Evolutionary conservation across 2,329 filamentous ascomycete genomes (phyloP).

Genomic region (Cercospora sp.): DNA sequence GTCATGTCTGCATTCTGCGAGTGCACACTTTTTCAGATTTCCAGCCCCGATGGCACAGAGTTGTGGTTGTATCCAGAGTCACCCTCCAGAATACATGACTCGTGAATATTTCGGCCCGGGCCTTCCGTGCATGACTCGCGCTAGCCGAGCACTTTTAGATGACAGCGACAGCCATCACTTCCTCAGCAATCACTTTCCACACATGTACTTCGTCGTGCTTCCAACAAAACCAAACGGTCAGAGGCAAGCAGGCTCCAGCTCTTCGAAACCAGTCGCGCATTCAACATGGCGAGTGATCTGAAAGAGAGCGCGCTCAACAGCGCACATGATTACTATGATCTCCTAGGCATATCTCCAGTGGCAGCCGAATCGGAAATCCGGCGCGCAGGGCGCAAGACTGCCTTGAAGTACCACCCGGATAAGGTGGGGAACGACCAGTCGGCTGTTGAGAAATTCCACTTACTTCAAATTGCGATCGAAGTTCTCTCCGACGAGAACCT

Average conservation of each 20-base stretch:
- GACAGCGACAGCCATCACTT: not conserved
- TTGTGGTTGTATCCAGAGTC: not conserved
- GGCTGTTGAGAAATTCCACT: slow-evolving; percentile 79
- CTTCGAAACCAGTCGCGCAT: not conserved
- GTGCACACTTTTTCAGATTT: not conserved
- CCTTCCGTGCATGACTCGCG: not conserved
- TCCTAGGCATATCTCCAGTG: slow-evolving; percentile 67
- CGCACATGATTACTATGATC: slow-evolving; percentile 69
- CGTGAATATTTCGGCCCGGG: not conserved
- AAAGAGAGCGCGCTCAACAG: slow-evolving; percentile 44
- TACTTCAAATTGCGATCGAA: slow-evolving; percentile 82
- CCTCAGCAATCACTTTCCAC: not conserved
- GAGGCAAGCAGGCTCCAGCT: not conserved
- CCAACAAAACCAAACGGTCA: not conserved
- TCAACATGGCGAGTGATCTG: slow-evolving; percentile 43
- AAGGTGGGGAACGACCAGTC: slow-evolving; percentile 65
- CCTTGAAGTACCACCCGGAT: slow-evolving; percentile 91
- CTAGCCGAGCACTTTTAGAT: not conserved
- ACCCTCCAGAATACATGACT: not conserved
- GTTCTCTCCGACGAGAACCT: slow-evolving; percentile 71
- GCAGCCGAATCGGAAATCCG: slow-evolving; percentile 72
- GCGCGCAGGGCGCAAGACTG: slow-evolving; percentile 79
- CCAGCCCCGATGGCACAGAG: not conserved
- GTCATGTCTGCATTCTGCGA: not conserved
- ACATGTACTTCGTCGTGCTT: not conserved